Evolutionary conservation across 257 asterid species (phyloP).

Genomic region (Solanum boliviense): DNA sequence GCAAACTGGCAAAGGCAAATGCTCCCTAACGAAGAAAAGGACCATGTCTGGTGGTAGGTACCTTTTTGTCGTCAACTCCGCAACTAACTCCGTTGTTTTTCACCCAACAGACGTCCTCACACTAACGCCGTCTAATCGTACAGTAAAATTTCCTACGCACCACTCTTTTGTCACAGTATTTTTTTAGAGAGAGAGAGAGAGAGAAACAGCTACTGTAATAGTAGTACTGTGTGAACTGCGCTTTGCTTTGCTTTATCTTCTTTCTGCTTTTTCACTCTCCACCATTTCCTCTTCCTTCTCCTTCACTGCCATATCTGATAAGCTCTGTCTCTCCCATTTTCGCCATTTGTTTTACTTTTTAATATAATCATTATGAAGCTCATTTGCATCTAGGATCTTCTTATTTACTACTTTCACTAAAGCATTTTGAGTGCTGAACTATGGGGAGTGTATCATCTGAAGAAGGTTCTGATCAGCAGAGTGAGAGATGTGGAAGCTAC

Average conservation of each 20-base stretch:
- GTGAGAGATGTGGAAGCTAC: constrained; percentile 83
- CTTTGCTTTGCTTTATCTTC: constrained; percentile 32
- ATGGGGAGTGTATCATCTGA: constrained; percentile 85
- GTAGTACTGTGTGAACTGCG: constrained; percentile 4
- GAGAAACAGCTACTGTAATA: background rate
- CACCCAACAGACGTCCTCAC: background rate
- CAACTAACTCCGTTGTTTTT: background rate
- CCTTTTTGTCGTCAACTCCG: constrained; percentile 1
- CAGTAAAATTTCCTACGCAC: background rate
- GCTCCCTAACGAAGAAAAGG: background rate
- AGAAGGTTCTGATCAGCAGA: constrained; percentile 47
- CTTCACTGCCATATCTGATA: background rate
- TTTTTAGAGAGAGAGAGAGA: background rate
- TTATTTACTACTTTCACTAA: background rate
- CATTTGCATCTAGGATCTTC: background rate
- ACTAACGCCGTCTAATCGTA: background rate
- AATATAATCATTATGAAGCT: background rate
- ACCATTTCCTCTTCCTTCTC: constrained; percentile 8
- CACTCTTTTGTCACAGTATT: background rate
- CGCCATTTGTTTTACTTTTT: background rate
- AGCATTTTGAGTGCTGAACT: background rate
- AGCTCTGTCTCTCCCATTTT: background rate
- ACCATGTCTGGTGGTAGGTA: background rate
- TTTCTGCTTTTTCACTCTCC: constrained; percentile 22
- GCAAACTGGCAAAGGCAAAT: background rate